Conservation (phyloP, 2,329 filamentous ascomycete genomes). For the Ophiocordyceps polyrhachis-furcata region DNA sequence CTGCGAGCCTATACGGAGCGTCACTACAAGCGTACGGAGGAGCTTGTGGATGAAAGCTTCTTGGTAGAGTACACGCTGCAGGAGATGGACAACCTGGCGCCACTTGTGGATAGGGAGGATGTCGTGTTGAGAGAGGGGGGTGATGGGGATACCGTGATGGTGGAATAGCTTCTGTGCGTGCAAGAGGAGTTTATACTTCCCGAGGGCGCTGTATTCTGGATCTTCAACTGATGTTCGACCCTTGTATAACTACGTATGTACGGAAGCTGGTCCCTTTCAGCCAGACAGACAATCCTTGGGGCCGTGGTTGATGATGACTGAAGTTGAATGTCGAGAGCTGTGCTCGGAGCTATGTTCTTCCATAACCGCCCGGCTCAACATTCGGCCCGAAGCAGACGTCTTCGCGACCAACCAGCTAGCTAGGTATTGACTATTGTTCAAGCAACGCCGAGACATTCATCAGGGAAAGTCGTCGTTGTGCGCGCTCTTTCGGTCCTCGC, state of each 20-base stretch:
- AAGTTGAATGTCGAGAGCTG: too few relatives aligned
- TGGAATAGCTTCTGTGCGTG: neutral
- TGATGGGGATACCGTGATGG: conserved; percentile 10
- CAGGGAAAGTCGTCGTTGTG: neutral
- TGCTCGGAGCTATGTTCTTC: too few relatives aligned
- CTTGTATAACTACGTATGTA: too few relatives aligned
- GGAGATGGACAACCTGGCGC: conserved; percentile 68
- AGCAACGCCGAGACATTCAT: neutral
- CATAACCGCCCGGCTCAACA: too few relatives aligned
- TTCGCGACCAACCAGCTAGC: too few relatives aligned
- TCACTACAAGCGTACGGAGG: conserved; percentile 79
- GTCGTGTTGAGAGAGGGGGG: conserved; percentile 15
- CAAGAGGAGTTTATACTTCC: neutral
- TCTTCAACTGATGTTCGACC: too few relatives aligned
- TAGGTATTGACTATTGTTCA: neutral
- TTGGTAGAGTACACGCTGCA: conserved; percentile 81
- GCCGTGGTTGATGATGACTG: too few relatives aligned
- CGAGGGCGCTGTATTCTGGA: neutral
- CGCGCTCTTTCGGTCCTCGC: too few relatives aligned
- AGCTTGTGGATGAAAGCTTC: conserved; percentile 85
- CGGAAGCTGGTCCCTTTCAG: too few relatives aligned
- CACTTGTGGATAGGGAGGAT: conserved; percentile 12
- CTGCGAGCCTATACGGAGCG: conserved; percentile 80
- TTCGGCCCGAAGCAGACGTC: too few relatives aligned
- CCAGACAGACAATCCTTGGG: too few relatives aligned